A percentile compares a stretch with the other conserved stretches of the same genome.
Evolutionary conservation across 2,329 filamentous ascomycete species (phyloP).

Genomic region (Aspergillus transmontanensis): DNA sequence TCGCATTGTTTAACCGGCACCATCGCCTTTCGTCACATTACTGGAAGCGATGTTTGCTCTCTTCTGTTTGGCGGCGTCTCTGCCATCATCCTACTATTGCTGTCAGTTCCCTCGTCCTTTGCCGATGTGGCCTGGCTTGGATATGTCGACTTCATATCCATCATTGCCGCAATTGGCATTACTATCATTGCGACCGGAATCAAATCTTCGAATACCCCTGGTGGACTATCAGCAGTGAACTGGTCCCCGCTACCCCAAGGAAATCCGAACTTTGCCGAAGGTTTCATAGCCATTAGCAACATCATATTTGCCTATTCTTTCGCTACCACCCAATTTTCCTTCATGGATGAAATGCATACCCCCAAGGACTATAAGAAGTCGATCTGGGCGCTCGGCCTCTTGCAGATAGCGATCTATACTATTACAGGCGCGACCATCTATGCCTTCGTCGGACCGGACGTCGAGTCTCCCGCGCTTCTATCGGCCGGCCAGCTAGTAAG

Average conservation of each 20-base stretch:
- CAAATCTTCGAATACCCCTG: not conserved
- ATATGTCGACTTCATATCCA: not conserved
- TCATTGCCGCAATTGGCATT: not conserved
- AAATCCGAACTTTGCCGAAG: constrained; percentile 25
- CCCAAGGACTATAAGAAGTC: constrained; percentile 6
- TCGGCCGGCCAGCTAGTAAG: constrained; percentile 25
- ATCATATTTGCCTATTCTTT: constrained; percentile 42
- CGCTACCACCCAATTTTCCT: constrained; percentile 18
- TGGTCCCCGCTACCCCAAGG: constrained; percentile 12
- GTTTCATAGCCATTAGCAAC: constrained; percentile 28
- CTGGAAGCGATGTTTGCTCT: constrained; percentile 36
- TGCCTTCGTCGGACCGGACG: constrained; percentile 27
- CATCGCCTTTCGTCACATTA: constrained; percentile 47
- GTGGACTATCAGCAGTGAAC: not conserved
- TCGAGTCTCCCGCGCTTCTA: constrained; percentile 30
- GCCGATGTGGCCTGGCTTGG: not conserved
- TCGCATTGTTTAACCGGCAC: constrained; percentile 50
- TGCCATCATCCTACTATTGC: not conserved
- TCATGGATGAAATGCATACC: constrained; percentile 9
- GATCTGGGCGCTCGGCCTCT: constrained; percentile 1
- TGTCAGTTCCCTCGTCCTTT: not conserved
- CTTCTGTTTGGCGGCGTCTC: not conserved
- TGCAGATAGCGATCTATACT: constrained; percentile 4
- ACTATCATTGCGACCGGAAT: not conserved
- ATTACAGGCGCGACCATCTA: constrained; percentile 22